Evolutionary conservation across 805 yeast species (phyloP), one percentile per base, ranked within the genome.

Genomic region (Zygoascus ofunaensis): DNA sequence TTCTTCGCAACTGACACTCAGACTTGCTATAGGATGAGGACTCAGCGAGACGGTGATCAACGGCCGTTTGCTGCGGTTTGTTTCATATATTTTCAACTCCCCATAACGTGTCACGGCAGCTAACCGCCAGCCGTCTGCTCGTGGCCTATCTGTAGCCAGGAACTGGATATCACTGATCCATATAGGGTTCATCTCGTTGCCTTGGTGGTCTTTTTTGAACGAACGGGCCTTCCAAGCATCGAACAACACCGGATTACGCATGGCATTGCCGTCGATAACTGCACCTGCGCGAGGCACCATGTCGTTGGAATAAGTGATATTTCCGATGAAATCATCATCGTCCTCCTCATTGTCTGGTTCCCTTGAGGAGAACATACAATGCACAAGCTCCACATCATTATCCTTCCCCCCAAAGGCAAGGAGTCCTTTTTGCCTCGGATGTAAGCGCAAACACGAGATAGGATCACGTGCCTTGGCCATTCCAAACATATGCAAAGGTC

Each of bases 151-250:
- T 5, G 68, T 49, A 24, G 65, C 63, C 38, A 69, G 46, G 53
- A 79, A 74, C 50, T 67, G 58, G 40, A 84, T 69, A 46, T 73
- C 71, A 12, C 79, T 72, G 35, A 83, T 69, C 87, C 94, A 85
- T 4, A 87, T 72, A 5, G 95, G 95, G 4, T 77, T 86, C 49
- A 85, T 70, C 50, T 87, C 61, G n/a, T n/a, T n/a, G 54, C 82
- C 92, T 28, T 85, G 63, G 52, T 74, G 76, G 60, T 82, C 85
- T 53, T 80, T 77, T 45, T 78, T 74, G 14, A 83, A 89, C 60
- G 84, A 86, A 56, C 82, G 82, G 2, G 80, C 94, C 50, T 72
- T 69, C 70, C 81, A 86, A 4, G 82, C 48, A 22, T 39, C 33
- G 30, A 45, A 41, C 20, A 43, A 15, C 14, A 10, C 23, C 37